Conservation (phyloP, 225 moss, liverwort and hornwort genomes). For the Sphagnum tenellum region DNA sequence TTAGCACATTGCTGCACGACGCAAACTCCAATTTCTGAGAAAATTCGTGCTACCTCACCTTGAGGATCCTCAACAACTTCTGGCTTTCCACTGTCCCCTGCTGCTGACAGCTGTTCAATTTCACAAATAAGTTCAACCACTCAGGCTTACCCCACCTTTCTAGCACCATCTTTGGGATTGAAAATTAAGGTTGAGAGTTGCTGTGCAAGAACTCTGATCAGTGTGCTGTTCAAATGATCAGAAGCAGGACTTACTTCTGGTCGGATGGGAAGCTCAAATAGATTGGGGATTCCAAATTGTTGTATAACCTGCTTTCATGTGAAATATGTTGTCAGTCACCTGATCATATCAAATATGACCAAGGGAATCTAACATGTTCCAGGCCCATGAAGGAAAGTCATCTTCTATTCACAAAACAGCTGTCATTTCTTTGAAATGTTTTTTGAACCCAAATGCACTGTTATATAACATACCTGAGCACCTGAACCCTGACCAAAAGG, state of each 20-base stretch:
- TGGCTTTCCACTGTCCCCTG: constrained; percentile 88
- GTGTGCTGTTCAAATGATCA: not conserved
- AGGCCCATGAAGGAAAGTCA: no score
- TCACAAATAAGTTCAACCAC: not conserved
- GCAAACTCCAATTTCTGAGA: constrained; percentile 88
- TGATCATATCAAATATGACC: not conserved
- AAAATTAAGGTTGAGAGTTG: no score
- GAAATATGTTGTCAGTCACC: not conserved
- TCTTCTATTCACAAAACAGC: no score
- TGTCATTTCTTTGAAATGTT: no score
- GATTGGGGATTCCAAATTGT: constrained; percentile 87
- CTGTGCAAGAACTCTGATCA: no score
- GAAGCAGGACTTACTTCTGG: constrained; percentile 59
- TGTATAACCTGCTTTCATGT: constrained; percentile 58
- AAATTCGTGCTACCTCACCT: constrained; percentile 72
- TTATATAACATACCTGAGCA: constrained; percentile 43
- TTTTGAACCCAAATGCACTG: no score
- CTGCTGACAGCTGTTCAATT: constrained; percentile 70
- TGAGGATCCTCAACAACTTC: constrained; percentile 93
- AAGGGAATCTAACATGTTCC: no score
- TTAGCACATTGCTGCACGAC: constrained; percentile 98
- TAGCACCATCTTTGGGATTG: not conserved
- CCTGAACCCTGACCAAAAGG: constrained; percentile 94
- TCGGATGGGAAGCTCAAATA: constrained; percentile 94
- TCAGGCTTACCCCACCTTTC: not conserved